Evolutionary conservation across 1,284 basidiomycete genomes (phyloP), one percentile per base, ranked within the genome.

Genomic region (Ceratobasidium sp.): DNA sequence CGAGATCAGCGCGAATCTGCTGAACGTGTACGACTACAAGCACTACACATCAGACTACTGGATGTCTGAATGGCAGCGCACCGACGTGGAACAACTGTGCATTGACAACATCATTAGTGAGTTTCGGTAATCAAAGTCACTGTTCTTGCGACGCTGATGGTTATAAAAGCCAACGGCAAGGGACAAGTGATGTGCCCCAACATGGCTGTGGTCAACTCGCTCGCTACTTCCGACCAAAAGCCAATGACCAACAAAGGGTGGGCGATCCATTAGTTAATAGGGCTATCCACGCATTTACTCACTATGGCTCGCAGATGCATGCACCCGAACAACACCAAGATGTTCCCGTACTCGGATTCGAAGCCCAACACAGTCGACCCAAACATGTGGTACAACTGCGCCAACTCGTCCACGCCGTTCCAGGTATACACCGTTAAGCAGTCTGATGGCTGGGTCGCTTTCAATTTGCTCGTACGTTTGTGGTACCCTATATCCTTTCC

Each of bases 41-140:
- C 75, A 76, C 49, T 73, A 64, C 22, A 53, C 73, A 8, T 74
- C 71, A 3, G 75, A 76, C 24, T 29, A 46, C 43, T 72, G 64
- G 59, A 41, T 76, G 22, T 37, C 46, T 0, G 71, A 74, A 39
- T 76, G 74, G 69, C 51, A 64, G n/a, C 46, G 68, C 22, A 75
- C 68, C 41, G 48, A 73, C 22, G 54, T 72, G 14, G 75, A 76
- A 41, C 54, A 63, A 43, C 49, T 76, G 6, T 76, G 75, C 49
- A 65, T 76, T n/a, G 75, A 76, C 41, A 74, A 72, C 14, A 48
- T 76, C 4, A 41, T 76, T 37, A 68, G 65, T 68, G 27, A 43
- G 65, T 24, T 9, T 13, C 19, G 1, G 1, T 6, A 2, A 24
- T 19, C 16, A 5, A 34, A 9, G 11, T 22, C 9, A 43, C 6